Conservation (phyloP, 2,329 filamentous ascomycete genomes). For the Passalora sequoiae region DNA sequence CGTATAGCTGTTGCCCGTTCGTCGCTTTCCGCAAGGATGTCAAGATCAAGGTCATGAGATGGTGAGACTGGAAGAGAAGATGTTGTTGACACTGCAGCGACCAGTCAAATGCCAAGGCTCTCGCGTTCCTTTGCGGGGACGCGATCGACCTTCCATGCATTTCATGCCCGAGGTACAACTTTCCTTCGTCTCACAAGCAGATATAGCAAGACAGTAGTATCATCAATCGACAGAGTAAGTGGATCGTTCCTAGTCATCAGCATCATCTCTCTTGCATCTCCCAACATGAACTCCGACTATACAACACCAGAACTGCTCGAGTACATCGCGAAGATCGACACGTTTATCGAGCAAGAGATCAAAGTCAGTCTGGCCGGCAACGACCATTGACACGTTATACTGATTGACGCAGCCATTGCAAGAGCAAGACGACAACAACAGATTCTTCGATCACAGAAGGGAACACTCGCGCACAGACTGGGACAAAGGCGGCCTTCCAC, state of each 20-base stretch:
- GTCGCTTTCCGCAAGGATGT: too few species aligned
- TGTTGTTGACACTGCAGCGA: constrained; percentile 4
- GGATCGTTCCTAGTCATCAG: not conserved
- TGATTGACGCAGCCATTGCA: too few species aligned
- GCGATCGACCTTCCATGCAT: not conserved
- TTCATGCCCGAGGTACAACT: not conserved
- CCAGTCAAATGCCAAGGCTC: constrained; percentile 1
- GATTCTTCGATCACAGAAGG: constrained; percentile 62
- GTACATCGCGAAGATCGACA: constrained; percentile 49
- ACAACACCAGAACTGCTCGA: constrained; percentile 13
- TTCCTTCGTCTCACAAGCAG: not conserved
- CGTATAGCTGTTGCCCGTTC: too few species aligned
- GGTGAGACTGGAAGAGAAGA: not conserved
- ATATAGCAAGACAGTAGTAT: constrained; percentile 4
- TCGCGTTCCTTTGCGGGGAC: not conserved
- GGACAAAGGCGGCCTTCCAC: constrained; percentile 53
- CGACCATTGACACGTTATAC: too few species aligned
- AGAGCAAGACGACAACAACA: constrained; percentile 53
- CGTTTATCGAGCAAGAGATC: constrained; percentile 54
- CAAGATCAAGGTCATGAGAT: too few species aligned
- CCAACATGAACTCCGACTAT: constrained; percentile 3
- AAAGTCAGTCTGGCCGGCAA: too few species aligned
- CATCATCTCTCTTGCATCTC: too few species aligned
- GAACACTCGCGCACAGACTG: constrained; percentile 59
- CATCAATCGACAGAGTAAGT: not conserved